A percentile compares a stretch with the other conserved stretches of the same genome.
Evolutionary conservation across 768 basidiomycete genomes (phyloP).

Genomic region (Lentinula sp.): DNA sequence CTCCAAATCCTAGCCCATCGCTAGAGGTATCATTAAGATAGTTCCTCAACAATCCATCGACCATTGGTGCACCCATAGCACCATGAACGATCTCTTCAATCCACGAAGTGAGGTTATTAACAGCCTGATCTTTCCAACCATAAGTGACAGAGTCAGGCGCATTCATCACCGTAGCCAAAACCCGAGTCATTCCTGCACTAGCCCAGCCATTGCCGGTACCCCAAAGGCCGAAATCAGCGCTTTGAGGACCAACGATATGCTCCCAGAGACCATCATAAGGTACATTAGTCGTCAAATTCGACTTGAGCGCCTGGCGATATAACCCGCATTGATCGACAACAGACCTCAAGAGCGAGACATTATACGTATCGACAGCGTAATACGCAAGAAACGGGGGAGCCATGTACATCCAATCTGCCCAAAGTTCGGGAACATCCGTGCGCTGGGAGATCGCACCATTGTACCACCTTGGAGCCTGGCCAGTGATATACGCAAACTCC

Average conservation of each 20-base stretch:
- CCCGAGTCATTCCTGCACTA: slow-evolving; percentile 60
- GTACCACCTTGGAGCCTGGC: slow-evolving; percentile 30
- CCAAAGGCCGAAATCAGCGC: slow-evolving; percentile 35
- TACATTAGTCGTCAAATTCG: slow-evolving; percentile 2
- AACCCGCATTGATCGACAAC: slow-evolving; percentile 31
- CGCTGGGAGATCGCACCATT: slow-evolving; percentile 53
- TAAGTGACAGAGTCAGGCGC: slow-evolving; percentile 21
- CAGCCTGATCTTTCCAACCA: slow-evolving; percentile 15
- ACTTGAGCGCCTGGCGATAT: slow-evolving; percentile 36
- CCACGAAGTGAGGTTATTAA: slow-evolving; percentile 31
- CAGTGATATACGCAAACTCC: slow-evolving; percentile 36
- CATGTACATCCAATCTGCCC: slow-evolving; percentile 53
- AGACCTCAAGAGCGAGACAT: slow-evolving; percentile 27
- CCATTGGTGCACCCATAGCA: slow-evolving; percentile 9
- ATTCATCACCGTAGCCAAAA: slow-evolving; percentile 42
- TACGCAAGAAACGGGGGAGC: slow-evolving; percentile 46
- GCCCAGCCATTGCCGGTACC: slow-evolving; percentile 68
- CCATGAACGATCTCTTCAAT: slow-evolving; percentile 32
- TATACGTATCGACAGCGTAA: slow-evolving; percentile 31
- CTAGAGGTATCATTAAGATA: slow-evolving; percentile 10
- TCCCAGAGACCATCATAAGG: slow-evolving; percentile 10
- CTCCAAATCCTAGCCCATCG: slow-evolving; percentile 12
- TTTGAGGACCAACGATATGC: slow-evolving; percentile 33
- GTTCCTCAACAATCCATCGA: slow-evolving; percentile 10
- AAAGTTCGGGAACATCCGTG: slow-evolving; percentile 39